Evolutionary conservation across 1,139 yeast genomes (phyloP).

Genomic region (Hanseniaspora uvarum): DNA sequence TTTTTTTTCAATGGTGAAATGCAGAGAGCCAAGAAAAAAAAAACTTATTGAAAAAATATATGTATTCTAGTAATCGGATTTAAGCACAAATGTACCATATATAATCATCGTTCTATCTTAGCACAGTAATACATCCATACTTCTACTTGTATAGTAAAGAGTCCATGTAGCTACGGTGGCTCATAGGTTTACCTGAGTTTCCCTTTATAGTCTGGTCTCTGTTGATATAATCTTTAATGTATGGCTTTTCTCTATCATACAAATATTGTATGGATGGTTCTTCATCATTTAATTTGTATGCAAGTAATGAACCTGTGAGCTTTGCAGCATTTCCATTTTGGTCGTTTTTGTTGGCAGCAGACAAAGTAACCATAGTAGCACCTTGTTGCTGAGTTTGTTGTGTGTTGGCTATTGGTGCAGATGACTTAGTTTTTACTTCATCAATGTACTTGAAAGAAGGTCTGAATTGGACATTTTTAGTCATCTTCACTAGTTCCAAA

Average conservation of each 20-base stretch:
- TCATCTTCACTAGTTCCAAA: conserved; percentile 49
- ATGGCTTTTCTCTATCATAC: conserved; percentile 15
- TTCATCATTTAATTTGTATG: conserved; percentile 65
- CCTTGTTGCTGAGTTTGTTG: conserved; percentile 24
- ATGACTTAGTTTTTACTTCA: conserved; percentile 33
- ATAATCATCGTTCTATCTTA: neutral
- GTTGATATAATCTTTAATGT: neutral
- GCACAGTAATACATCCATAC: too few species aligned
- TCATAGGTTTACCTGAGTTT: conserved; percentile 7
- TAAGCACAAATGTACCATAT: neutral
- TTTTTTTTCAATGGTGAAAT: neutral
- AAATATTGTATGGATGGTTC: conserved; percentile 35
- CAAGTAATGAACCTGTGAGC: conserved; percentile 69
- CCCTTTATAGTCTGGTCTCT: neutral
- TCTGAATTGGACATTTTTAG: conserved; percentile 64
- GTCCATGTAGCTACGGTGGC: conserved; percentile 3
- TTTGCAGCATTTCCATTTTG: conserved; percentile 48
- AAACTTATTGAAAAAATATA: neutral
- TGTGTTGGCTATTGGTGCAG: conserved; percentile 33
- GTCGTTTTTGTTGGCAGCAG: conserved; percentile 51
- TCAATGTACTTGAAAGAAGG: conserved; percentile 75
- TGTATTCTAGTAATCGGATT: neutral
- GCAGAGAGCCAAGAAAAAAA: neutral
- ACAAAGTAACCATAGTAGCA: conserved; percentile 60
- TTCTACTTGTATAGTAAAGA: neutral